Evolutionary conservation across 768 basidiomycete genomes (phyloP).

Genomic region (Lepiota venenata): DNA sequence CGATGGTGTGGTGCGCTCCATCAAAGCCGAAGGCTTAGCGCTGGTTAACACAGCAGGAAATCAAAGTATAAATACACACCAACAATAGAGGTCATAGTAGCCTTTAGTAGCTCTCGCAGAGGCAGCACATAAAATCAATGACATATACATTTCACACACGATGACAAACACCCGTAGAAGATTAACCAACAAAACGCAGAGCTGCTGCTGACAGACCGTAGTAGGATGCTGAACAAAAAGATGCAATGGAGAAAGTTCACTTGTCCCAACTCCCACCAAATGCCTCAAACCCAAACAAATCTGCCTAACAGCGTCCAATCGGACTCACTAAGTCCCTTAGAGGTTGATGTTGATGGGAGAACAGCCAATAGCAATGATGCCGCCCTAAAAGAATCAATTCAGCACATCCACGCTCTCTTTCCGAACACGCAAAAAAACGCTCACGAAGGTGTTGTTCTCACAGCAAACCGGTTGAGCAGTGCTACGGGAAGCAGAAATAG

Average conservation of each 20-base stretch:
- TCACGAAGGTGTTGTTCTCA: conserved; percentile 32
- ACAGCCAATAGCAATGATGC: conserved; percentile 34
- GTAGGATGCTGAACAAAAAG: too few relatives aligned
- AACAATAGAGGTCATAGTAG: not conserved
- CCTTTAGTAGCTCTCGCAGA: too few relatives aligned
- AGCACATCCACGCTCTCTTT: not conserved
- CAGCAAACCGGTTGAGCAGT: conserved; percentile 34
- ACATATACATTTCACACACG: too few relatives aligned
- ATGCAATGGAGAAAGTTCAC: too few relatives aligned
- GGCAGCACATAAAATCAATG: too few relatives aligned
- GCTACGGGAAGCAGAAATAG: conserved; percentile 9
- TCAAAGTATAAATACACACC: not conserved
- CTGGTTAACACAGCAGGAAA: not conserved
- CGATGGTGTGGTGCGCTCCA: too few relatives aligned
- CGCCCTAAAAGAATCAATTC: conserved; percentile 21
- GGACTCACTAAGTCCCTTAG: conserved; percentile 9
- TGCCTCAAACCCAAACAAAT: too few relatives aligned
- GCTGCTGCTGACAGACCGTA: too few relatives aligned
- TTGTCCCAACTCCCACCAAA: too few relatives aligned
- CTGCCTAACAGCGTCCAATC: not conserved
- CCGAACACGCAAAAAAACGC: conserved; percentile 10
- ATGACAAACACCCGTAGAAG: too few relatives aligned
- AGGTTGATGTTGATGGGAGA: conserved; percentile 32
- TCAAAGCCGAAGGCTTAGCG: not conserved
- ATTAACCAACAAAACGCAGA: too few relatives aligned